phyloP scores from a whole-genome alignment of 2,329 filamentous ascomycete genomes.

The Cladorrhinum sp. region DNA sequence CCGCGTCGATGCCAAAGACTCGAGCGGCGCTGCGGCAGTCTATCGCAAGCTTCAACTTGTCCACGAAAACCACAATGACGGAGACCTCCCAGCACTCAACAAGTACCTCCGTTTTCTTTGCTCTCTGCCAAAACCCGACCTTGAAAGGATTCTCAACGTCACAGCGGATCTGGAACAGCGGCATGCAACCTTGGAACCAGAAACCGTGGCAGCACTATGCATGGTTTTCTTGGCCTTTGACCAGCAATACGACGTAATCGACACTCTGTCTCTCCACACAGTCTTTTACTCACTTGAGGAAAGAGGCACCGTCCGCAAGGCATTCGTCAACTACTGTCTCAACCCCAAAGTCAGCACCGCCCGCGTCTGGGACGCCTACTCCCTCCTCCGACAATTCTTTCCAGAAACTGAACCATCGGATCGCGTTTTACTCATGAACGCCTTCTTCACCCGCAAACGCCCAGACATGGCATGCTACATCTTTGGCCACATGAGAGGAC shows the following conservation, averaged over 20 bases:
- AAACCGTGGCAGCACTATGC: conserved; percentile 72
- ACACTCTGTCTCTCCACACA: conserved; percentile 74
- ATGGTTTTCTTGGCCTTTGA: conserved; percentile 70
- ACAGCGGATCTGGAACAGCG: conserved; percentile 70
- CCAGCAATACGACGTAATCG: conserved; percentile 74
- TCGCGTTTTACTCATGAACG: conserved; percentile 72
- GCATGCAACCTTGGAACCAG: conserved; percentile 65
- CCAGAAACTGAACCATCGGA: conserved; percentile 61
- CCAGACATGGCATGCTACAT: conserved; percentile 82
- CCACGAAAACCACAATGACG: conserved; percentile 45
- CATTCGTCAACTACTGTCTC: conserved; percentile 65
- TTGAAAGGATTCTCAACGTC: conserved; percentile 69
- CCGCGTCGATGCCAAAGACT: conserved; percentile 67
- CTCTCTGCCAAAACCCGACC: conserved; percentile 55
- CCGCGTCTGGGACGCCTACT: conserved; percentile 62
- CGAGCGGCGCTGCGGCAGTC: conserved; percentile 64
- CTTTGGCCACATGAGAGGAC: conserved; percentile 91
- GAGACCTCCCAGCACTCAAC: conserved; percentile 65
- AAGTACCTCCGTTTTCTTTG: conserved; percentile 69
- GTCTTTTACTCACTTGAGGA: conserved; percentile 68
- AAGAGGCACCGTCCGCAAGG: conserved; percentile 62
- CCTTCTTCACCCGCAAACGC: conserved; percentile 73
- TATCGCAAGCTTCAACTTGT: conserved; percentile 59
- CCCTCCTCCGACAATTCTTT: conserved; percentile 64
- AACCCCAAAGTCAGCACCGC: conserved; percentile 61